phyloP scores from a whole-genome alignment of 2,329 filamentous ascomycete genomes.

The Diaporthe sp. region DNA sequence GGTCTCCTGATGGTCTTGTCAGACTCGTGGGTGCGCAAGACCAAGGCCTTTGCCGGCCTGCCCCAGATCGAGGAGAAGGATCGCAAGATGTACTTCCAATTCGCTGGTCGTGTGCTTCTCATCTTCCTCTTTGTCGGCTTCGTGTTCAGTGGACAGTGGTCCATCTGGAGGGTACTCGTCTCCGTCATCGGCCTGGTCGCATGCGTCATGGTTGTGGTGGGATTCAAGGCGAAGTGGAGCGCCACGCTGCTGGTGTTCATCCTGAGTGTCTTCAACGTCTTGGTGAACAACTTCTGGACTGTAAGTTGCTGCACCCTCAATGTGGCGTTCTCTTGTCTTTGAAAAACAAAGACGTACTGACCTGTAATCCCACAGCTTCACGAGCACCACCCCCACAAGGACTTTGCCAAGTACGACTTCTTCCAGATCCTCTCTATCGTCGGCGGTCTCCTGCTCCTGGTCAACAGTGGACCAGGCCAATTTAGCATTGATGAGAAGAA shows the following conservation, averaged over 20 bases:
- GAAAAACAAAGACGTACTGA: constrained; percentile 44
- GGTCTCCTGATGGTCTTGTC: constrained; percentile 98
- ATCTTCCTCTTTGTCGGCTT: constrained; percentile 99
- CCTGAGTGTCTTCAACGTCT: constrained; percentile 93
- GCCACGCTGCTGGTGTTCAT: constrained; percentile 95
- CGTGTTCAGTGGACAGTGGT: constrained; percentile 95
- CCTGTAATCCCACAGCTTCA: constrained; percentile 75
- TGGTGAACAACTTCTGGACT: constrained; percentile 99
- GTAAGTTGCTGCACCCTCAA: constrained; percentile 68
- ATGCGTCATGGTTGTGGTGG: constrained; percentile 98
- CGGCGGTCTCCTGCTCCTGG: constrained; percentile 92
- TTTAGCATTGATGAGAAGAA: constrained; percentile 99
- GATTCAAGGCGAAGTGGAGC: constrained; percentile 99
- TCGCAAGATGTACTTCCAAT: constrained; percentile 99
- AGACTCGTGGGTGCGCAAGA: constrained; percentile 98
- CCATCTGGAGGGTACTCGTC: constrained; percentile 86
- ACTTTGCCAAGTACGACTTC: constrained; percentile 99
- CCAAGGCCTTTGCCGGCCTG: constrained; percentile 94
- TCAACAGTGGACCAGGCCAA: constrained; percentile 98
- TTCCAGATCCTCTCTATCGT: constrained; percentile 99
- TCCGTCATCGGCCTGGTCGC: constrained; percentile 88
- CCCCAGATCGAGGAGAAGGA: constrained; percentile 98
- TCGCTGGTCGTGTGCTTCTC: constrained; percentile 92
- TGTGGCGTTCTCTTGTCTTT: neutral
- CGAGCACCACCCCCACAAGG: constrained; percentile 98